These are phyloP conservation scores for Linaria vulgaris DNA, from an alignment of 257 asterid species.

Conservation along the genomic window DNA sequence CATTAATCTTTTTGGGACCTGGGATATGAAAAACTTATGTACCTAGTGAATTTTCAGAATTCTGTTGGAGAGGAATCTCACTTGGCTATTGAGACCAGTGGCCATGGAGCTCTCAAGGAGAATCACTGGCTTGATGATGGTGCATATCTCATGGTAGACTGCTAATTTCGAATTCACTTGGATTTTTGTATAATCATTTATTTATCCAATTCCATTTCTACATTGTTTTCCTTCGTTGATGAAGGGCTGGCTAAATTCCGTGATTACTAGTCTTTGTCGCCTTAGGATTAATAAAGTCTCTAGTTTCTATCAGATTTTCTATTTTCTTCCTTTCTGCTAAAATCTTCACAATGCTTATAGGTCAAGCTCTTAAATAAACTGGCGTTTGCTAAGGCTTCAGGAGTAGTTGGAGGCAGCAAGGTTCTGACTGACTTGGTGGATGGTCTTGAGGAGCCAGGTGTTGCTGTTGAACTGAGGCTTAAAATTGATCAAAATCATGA, in stretches of 20 bases:
- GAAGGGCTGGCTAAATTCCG: neutral
- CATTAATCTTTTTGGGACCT: neutral
- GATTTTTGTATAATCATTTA: neutral
- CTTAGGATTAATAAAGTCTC: neutral
- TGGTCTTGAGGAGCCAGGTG: constrained; percentile 80
- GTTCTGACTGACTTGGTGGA: constrained; percentile 93
- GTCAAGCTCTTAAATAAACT: constrained; percentile 94
- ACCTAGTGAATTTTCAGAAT: constrained; percentile 55
- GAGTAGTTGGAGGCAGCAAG: constrained; percentile 79
- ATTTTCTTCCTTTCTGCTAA: constrained; percentile 12
- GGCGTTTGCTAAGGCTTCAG: constrained; percentile 93
- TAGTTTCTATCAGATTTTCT: neutral
- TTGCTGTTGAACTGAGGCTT: constrained; percentile 79
- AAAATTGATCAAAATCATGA: constrained; percentile 83
- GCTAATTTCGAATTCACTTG: constrained; percentile 17
- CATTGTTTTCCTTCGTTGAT: neutral
- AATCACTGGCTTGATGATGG: constrained; percentile 99
- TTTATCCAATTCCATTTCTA: neutral
- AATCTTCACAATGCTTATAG: constrained; percentile 35
- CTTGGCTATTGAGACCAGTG: constrained; percentile 99
- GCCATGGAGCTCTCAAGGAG: constrained; percentile 99
- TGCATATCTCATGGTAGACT: constrained; percentile 90
- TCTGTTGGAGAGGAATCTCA: constrained; percentile 85
- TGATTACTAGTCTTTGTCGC: neutral
- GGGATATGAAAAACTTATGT: neutral